Conservation (phyloP, 2,329 filamentous ascomycete genomes). For the Lasiodiplodia gonubiensis region DNA sequence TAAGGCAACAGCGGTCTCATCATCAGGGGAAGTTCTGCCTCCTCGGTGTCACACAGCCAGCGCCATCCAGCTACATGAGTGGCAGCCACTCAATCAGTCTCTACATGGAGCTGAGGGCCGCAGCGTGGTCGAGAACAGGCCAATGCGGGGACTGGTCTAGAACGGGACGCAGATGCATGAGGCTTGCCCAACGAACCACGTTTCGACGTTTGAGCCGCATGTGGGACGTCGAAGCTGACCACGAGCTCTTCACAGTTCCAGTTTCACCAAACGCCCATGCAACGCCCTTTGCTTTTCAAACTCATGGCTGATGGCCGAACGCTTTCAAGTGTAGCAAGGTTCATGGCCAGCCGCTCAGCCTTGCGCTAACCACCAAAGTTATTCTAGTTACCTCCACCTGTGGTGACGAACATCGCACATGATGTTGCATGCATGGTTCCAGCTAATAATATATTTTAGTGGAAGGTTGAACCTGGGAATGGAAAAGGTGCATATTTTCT, state of each 20-base stretch:
- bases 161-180: background rate
- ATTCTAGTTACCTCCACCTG: background rate
- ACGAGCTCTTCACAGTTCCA: background rate
- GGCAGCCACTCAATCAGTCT: too few species aligned
- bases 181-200: background rate
- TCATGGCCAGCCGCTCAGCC: background rate
- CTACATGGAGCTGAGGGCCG: background rate
- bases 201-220: background rate
- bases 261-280: background rate
- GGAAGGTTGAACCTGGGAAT: background rate
- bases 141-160: background rate
- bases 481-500: background rate
- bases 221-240: background rate
- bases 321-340: background rate
- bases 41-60: too few species aligned
- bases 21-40: too few species aligned
- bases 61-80: too few species aligned
- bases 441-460: background rate
- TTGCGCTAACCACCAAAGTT: background rate
- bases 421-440: background rate
- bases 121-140: background rate
- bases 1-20: too few species aligned
- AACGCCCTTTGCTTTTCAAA: background rate
- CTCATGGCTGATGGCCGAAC: background rate
- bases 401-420: background rate